Conservation (phyloP, 495 filamentous ascomycete species). For the Hamigera avellanea region DNA sequence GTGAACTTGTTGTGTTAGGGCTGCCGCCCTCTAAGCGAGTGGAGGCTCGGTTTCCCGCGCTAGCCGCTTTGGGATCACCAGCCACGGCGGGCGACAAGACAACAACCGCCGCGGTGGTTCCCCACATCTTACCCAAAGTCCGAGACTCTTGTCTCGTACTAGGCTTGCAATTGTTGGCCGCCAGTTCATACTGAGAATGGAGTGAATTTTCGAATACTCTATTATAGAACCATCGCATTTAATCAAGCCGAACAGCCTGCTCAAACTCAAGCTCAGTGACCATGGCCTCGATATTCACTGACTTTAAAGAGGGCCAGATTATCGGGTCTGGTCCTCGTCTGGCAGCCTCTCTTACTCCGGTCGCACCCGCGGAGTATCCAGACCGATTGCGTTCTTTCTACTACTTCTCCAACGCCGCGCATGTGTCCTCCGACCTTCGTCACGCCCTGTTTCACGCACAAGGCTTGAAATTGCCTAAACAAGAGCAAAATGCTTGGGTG, state of each 20-base stretch:
- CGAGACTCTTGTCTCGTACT: too few species aligned
- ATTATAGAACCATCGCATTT: too few species aligned
- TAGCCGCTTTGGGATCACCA: slow-evolving; percentile 13
- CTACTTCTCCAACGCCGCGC: slow-evolving; percentile 45
- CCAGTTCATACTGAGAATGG: neutral
- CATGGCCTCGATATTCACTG: slow-evolving; percentile 53
- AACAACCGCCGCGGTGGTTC: neutral
- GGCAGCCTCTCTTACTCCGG: slow-evolving; percentile 57
- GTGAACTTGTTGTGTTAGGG: slow-evolving; percentile 38
- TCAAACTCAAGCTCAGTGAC: neutral
- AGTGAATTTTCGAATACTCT: too few species aligned
- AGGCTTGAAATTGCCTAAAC: slow-evolving; percentile 39
- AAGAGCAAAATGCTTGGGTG: slow-evolving; percentile 63
- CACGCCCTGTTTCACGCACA: slow-evolving; percentile 49
- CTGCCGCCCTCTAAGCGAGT: slow-evolving; percentile 40
- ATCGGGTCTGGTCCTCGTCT: slow-evolving; percentile 50
- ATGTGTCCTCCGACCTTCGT: slow-evolving; percentile 47
- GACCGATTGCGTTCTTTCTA: slow-evolving; percentile 50
- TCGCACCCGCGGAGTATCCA: slow-evolving; percentile 42
- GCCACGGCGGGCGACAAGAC: slow-evolving; percentile 4
- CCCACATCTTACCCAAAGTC: too few species aligned
- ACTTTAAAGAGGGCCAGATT: slow-evolving; percentile 49
- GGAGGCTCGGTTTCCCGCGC: slow-evolving; percentile 14
- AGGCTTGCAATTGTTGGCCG: too few species aligned
- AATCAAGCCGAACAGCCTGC: neutral